Evolutionary conservation across 2,329 filamentous ascomycete species (phyloP), one percentile per base, ranked within the genome.

Genomic region (Periconia sp.): DNA sequence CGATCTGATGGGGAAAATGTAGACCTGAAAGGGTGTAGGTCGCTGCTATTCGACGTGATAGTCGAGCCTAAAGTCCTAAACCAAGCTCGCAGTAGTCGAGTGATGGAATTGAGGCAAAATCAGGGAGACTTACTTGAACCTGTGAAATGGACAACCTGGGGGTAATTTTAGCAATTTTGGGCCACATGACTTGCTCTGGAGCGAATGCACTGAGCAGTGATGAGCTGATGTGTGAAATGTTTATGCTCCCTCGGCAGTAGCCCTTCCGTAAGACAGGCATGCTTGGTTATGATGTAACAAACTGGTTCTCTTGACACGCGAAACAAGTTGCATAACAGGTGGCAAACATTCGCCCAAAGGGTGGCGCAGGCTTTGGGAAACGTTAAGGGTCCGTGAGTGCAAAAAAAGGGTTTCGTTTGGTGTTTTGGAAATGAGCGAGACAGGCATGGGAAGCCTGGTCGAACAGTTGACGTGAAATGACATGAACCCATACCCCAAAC

Each of bases 401-500:
- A 45, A 49, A 47, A 20, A 45, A 47, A 30, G 30, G 23, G 54
- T 59, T 58, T 59, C 59, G 55, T 56, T 56, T 52, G 47, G 42
- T 37, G 59, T 58, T 62, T 58, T 55, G 50, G 23, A 33, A 20
- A 30, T 42, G 42, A 40, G 11, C 18, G 42, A 37, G 49, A 35
- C 41, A 49, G 45, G 45, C 53, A 55, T 45, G 53, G 47, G 13
- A 40, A 37, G 27, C 49, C 53, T 50, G 40, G 53, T 46, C 41
- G 23, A 8, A 8, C 13, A 23, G 14, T 19, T 6, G 10, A 7
- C 41, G 11, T 19, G 23, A 27, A 27, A 27, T 43, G 33, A 37
- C 41, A 18, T 43, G 41, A 43, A 11, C 41, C 17, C 41, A 19
- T 8, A 6, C 33, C 33, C 15, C 11, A 5, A 13, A 37, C 11